Conservation (phyloP, 1,139 yeast genomes). For the Blastobotrys apis region DNA sequence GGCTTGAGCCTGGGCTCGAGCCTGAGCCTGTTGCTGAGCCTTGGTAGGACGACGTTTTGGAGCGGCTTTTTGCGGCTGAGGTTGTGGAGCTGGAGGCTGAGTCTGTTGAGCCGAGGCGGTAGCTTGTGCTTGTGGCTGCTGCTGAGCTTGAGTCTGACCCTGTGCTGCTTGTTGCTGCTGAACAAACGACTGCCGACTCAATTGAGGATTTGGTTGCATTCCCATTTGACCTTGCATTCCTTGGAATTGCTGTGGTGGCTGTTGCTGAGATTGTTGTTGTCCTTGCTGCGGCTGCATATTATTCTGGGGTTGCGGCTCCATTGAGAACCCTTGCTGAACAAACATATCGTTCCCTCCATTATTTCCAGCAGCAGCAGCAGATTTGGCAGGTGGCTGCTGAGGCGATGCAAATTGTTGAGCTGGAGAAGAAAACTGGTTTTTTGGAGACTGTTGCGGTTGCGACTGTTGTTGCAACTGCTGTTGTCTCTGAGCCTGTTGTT, state of each 20-base stretch:
- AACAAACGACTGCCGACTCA: conserved; percentile 3
- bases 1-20: conserved; percentile 5
- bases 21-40: conserved; percentile 1
- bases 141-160: conserved; percentile 2
- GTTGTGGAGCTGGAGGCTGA: conserved; percentile 5
- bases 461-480: conserved; percentile 10
- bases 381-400: background rate
- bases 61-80: conserved; percentile 8
- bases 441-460: conserved; percentile 5
- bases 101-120: no score
- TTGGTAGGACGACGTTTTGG: no score
- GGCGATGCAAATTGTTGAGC: background rate
- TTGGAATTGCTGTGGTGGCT: no score
- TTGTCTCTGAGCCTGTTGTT: conserved; percentile 13
- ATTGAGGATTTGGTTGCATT: conserved; percentile 4
- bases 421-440: background rate
- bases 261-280: conserved; percentile 3
- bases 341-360: conserved; percentile 6
- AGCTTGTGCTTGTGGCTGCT: conserved; percentile 5
- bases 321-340: conserved; percentile 10
- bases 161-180: no score
- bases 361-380: background rate
- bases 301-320: conserved; percentile 13
- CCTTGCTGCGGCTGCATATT: background rate
- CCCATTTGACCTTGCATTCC: no score